Evolutionary conservation across 495 filamentous ascomycete genomes (phyloP).

Genomic region (Rostrohypoxylon terebratum): DNA sequence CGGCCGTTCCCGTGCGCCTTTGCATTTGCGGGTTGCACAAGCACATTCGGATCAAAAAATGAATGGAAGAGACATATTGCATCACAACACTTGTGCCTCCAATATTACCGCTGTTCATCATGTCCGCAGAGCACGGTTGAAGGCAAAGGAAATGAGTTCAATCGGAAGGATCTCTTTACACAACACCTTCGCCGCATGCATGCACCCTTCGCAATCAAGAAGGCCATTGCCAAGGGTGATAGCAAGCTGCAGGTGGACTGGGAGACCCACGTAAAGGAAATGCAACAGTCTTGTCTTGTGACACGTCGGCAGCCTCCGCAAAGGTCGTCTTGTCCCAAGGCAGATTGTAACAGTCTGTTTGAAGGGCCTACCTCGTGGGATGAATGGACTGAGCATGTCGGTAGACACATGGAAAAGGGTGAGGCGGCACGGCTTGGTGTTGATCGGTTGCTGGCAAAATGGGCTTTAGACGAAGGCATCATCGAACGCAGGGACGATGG

Average conservation of each 20-base stretch:
- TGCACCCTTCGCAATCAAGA: slow-evolving; percentile 64
- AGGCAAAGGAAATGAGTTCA: slow-evolving; percentile 72
- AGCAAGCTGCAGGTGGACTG: slow-evolving; percentile 66
- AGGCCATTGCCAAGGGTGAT: slow-evolving; percentile 61
- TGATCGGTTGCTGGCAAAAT: slow-evolving; percentile 64
- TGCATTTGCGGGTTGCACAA: slow-evolving; percentile 81
- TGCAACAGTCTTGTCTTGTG: slow-evolving; percentile 77
- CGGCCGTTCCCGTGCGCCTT: slow-evolving; percentile 89
- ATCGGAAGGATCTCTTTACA: slow-evolving; percentile 95
- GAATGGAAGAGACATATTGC: slow-evolving; percentile 95
- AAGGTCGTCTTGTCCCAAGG: slow-evolving; percentile 72
- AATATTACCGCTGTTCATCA: slow-evolving; percentile 85
- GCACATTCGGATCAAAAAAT: slow-evolving; percentile 92
- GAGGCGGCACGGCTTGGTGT: slow-evolving; percentile 64
- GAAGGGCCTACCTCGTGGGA: slow-evolving; percentile 83
- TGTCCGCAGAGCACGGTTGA: slow-evolving; percentile 71
- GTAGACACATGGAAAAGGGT: slow-evolving; percentile 81
- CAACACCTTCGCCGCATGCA: slow-evolving; percentile 98
- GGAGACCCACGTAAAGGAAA: slow-evolving; percentile 67
- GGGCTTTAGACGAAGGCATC: slow-evolving; percentile 69
- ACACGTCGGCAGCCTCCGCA: slow-evolving; percentile 73
- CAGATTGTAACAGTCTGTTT: slow-evolving; percentile 77
- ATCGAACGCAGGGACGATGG: slow-evolving; percentile 65
- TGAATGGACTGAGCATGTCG: slow-evolving; percentile 91
- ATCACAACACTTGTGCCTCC: slow-evolving; percentile 87